Evolutionary conservation across 2,329 filamentous ascomycete species (phyloP).

Genomic region (Pseudocercospora vitis): DNA sequence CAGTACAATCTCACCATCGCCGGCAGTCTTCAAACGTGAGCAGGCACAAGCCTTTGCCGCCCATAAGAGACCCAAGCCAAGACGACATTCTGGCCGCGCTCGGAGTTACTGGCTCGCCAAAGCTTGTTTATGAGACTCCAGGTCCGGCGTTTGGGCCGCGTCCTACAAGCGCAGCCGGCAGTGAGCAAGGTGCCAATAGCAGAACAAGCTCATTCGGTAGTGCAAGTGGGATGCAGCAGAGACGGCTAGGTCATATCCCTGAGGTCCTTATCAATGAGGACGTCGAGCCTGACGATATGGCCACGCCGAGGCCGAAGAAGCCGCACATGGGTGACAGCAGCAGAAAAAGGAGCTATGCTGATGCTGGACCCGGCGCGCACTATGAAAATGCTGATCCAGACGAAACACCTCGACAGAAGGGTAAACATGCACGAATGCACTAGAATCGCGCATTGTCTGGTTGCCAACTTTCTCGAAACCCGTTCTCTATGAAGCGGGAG

Average conservation of each 20-base stretch:
- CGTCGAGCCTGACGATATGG: conserved; percentile 24
- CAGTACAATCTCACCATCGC: conserved; percentile 30
- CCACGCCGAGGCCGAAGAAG: conserved; percentile 22
- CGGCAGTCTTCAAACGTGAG: conserved; percentile 22
- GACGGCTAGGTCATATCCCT: conserved; percentile 3
- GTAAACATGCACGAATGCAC: conserved; percentile 1
- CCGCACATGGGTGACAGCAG: conserved; percentile 3
- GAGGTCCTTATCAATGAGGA: conserved; percentile 12
- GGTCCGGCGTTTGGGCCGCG: conserved; percentile 40
- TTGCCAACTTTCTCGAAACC: too few relatives aligned
- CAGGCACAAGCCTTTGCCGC: conserved; percentile 30
- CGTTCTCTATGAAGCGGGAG: too few relatives aligned
- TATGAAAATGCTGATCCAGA: conserved; percentile 21
- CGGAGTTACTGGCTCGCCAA: conserved; percentile 41
- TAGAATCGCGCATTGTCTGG: too few relatives aligned
- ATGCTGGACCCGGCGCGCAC: conserved; percentile 19
- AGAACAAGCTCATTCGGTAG: conserved; percentile 20
- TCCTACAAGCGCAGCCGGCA: conserved; percentile 13
- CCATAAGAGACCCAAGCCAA: conserved; percentile 33
- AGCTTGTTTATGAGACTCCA: conserved; percentile 40
- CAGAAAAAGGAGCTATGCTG: conserved; percentile 28
- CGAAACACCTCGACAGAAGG: conserved; percentile 24
- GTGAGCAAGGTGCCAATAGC: conserved; percentile 15
- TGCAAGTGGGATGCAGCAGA: conserved; percentile 3
- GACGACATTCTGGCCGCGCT: conserved; percentile 40